Conservation (phyloP, 345 rosid genomes). For the Moricandia arvensis region DNA sequence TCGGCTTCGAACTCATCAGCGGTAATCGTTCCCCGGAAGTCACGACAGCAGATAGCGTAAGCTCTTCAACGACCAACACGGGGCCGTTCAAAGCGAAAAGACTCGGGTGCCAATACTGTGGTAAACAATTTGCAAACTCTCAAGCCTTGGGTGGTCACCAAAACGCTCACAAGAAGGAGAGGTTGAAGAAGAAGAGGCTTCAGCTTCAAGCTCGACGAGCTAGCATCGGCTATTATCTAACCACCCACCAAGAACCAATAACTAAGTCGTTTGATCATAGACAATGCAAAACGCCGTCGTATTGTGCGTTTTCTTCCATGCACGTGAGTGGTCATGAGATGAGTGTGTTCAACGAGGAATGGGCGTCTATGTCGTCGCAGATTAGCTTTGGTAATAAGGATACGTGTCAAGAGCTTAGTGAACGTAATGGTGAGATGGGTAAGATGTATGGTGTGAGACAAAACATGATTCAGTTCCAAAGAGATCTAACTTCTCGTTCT, state of each 20-base stretch:
- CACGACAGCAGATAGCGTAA: slow-evolving; percentile 50
- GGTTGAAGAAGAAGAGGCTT: slow-evolving; percentile 84
- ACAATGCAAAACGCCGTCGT: slow-evolving; percentile 46
- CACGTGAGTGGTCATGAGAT: slow-evolving; percentile 22
- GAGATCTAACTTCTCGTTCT: slow-evolving; percentile 32
- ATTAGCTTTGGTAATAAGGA: slow-evolving; percentile 57
- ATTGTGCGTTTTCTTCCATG: slow-evolving; percentile 37
- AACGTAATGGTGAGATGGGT: slow-evolving; percentile 36
- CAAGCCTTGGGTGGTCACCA: slow-evolving; percentile 99
- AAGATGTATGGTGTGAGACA: slow-evolving; percentile 42
- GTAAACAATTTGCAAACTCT: slow-evolving; percentile 83
- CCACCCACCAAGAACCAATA: slow-evolving; percentile 34
- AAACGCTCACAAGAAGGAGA: slow-evolving; percentile 96
- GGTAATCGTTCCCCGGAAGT: slow-evolving; percentile 38
- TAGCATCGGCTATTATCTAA: slow-evolving; percentile 61
- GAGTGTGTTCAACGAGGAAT: slow-evolving; percentile 29
- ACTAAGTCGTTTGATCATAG: slow-evolving; percentile 27
- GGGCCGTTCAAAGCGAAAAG: slow-evolving; percentile 45
- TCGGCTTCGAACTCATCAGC: slow-evolving; percentile 72
- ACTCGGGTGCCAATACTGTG: slow-evolving; percentile 89
- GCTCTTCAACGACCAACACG: slow-evolving; percentile 62
- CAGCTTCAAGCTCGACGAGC: slow-evolving; percentile 90
- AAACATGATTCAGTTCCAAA: slow-evolving; percentile 38
- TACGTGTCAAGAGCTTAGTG: slow-evolving; percentile 39
- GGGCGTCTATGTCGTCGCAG: slow-evolving; percentile 52